phyloP scores from a whole-genome alignment of 768 basidiomycete species.

The Boletus fagicola region DNA sequence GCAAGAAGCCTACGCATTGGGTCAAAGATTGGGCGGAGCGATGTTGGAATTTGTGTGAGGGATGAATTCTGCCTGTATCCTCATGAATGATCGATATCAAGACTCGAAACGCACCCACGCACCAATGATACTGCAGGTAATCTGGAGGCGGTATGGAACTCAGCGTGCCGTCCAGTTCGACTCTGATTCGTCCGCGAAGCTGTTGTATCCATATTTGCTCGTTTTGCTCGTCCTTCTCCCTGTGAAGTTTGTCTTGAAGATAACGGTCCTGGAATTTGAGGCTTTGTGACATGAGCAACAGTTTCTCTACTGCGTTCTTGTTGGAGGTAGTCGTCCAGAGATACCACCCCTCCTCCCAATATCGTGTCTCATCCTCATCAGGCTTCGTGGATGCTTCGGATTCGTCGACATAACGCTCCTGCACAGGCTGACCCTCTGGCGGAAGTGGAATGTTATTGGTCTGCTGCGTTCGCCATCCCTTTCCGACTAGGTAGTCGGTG shows the following conservation, averaged over 20 bases:
- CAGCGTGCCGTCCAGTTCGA: conserved; percentile 30
- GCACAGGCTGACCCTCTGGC: conserved; percentile 54
- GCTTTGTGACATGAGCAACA: conserved; percentile 57
- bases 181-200: conserved; percentile 21
- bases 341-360: conserved; percentile 78
- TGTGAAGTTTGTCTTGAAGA: conserved; percentile 31
- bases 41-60: conserved; percentile 57
- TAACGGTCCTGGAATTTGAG: conserved; percentile 46
- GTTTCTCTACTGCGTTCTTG: conserved; percentile 52
- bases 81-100: neutral
- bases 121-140: conserved; percentile 36
- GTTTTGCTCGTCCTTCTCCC: conserved; percentile 53
- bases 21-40: conserved; percentile 51
- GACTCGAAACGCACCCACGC: conserved; percentile 29
- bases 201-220: conserved; percentile 41
- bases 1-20: conserved; percentile 54
- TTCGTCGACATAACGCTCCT: conserved; percentile 22
- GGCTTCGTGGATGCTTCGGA: conserved; percentile 15
- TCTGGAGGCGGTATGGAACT: conserved; percentile 24
- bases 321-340: conserved; percentile 62
- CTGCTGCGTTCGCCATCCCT: conserved; percentile 39
- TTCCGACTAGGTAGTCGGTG: conserved; percentile 44
- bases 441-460: conserved; percentile 62
- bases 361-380: conserved; percentile 41
- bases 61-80: conserved; percentile 48